These are phyloP conservation scores for Colletotrichum sojae DNA, from an alignment of 2,329 filamentous ascomycete genomes.

Conservation along the genomic window DNA sequence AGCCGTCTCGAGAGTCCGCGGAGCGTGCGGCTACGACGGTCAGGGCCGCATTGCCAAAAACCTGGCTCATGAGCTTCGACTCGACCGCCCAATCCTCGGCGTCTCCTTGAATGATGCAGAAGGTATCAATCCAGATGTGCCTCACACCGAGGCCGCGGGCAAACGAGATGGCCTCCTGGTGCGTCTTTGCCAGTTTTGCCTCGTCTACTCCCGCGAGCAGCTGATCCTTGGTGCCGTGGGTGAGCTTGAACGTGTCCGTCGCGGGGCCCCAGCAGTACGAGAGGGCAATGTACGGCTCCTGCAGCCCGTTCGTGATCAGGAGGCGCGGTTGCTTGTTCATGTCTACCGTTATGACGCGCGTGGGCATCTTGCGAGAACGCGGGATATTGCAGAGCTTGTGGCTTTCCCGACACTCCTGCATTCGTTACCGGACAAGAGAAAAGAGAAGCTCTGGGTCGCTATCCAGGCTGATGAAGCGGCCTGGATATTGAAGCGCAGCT, in stretches of 20 bases:
- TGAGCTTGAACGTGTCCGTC: slow-evolving; percentile 1
- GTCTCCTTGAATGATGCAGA: slow-evolving; percentile 39
- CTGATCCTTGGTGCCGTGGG: neutral
- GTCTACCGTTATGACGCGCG: neutral
- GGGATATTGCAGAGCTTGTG: neutral
- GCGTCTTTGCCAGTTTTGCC: neutral
- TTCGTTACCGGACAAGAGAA: neutral
- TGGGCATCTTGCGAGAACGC: neutral
- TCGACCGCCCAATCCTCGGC: slow-evolving; percentile 35
- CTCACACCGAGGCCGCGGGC: neutral
- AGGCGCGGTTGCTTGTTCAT: neutral
- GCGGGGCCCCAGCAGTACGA: slow-evolving; percentile 8
- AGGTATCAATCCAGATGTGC: slow-evolving; percentile 5
- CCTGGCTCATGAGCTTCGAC: slow-evolving; percentile 27
- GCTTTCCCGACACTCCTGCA: neutral
- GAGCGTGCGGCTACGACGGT: slow-evolving; percentile 14
- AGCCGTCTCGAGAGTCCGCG: neutral
- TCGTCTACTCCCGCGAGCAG: neutral
- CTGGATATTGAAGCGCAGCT: neutral
- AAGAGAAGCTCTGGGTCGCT: neutral
- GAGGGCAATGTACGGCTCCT: slow-evolving; percentile 7
- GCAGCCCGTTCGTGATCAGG: slow-evolving; percentile 1
- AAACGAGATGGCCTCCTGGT: neutral
- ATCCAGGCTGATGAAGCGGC: neutral
- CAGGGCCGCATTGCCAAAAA: slow-evolving; percentile 35